Conservation (phyloP, 2,329 filamentous ascomycete genomes). For the Ampelomyces quisqualis region DNA sequence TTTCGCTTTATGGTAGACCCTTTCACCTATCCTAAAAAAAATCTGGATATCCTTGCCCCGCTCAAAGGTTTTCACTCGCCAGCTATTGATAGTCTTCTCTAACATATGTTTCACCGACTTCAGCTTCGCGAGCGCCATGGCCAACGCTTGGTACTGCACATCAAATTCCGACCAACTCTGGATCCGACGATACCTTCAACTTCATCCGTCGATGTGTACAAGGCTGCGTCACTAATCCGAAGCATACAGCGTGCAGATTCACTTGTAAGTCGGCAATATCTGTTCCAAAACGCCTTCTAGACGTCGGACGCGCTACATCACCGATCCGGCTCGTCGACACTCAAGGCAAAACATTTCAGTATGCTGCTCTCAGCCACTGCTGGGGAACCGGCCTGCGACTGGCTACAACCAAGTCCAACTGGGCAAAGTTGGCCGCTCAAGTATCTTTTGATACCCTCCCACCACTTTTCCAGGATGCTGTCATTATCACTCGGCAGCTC, state of each 20-base stretch:
- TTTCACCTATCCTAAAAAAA: too few species aligned
- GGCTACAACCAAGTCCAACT: slow-evolving; percentile 32
- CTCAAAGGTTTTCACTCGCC: background rate
- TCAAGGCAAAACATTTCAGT: slow-evolving; percentile 31
- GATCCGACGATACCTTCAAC: slow-evolving; percentile 37
- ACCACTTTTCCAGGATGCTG: slow-evolving; percentile 29
- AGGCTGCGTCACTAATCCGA: slow-evolving; percentile 35
- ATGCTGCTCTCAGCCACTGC: slow-evolving; percentile 35
- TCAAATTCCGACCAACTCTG: slow-evolving; percentile 32
- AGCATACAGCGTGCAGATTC: slow-evolving; percentile 29
- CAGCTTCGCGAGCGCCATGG: slow-evolving; percentile 35
- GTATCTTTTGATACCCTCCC: slow-evolving; percentile 32
- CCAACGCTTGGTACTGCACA: slow-evolving; percentile 33
- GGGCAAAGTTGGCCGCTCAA: slow-evolving; percentile 26
- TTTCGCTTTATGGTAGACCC: too few species aligned
- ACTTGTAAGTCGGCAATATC: slow-evolving; percentile 19
- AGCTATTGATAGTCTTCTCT: background rate
- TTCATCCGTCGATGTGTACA: slow-evolving; percentile 37
- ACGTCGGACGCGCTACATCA: slow-evolving; percentile 31
- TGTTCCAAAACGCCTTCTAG: slow-evolving; percentile 32
- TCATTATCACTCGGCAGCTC: slow-evolving; percentile 36
- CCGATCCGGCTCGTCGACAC: slow-evolving; percentile 39
- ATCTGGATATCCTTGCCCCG: background rate
- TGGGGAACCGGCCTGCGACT: slow-evolving; percentile 31
- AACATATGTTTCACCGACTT: slow-evolving; percentile 7